Evolutionary conservation across 108 stramenopile species (phyloP).

Genomic region (Cylindrotheca fusiformis): DNA sequence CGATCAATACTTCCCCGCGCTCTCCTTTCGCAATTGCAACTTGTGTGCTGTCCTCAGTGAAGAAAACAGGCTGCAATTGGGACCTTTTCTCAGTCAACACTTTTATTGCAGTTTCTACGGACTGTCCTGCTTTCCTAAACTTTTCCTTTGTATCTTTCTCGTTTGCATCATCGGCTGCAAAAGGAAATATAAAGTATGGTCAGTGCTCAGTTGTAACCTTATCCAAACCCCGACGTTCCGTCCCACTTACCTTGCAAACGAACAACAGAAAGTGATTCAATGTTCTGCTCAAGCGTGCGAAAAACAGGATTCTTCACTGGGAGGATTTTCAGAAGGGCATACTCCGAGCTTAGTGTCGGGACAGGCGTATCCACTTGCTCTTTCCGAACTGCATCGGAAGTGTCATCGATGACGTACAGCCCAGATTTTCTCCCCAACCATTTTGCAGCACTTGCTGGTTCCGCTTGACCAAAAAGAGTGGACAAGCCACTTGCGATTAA

Average conservation of each 20-base stretch:
- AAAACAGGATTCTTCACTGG: slow-evolving; percentile 75
- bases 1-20: slow-evolving; percentile 63
- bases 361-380: slow-evolving; percentile 20
- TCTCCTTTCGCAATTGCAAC: slow-evolving; percentile 62
- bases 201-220: too few species aligned
- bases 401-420: slow-evolving; percentile 13
- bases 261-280: slow-evolving; percentile 36
- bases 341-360: slow-evolving; percentile 40
- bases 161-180: not conserved
- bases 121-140: slow-evolving; percentile 19
- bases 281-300: slow-evolving; percentile 53
- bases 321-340: slow-evolving; percentile 58
- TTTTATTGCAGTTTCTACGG: slow-evolving; percentile 28
- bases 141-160: slow-evolving; percentile 18
- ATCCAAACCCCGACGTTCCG: too few species aligned
- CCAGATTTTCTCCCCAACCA: slow-evolving; percentile 5
- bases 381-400: slow-evolving; percentile 19
- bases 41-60: slow-evolving; percentile 71
- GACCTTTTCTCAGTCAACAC: slow-evolving; percentile 55
- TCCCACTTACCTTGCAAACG: slow-evolving; percentile 12
- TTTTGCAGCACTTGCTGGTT: not conserved
- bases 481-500: not conserved
- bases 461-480: not conserved
- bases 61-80: slow-evolving; percentile 72
- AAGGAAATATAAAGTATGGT: not conserved